Conservation (phyloP, 257 asterid genomes). For the Eustoma russellianum region DNA sequence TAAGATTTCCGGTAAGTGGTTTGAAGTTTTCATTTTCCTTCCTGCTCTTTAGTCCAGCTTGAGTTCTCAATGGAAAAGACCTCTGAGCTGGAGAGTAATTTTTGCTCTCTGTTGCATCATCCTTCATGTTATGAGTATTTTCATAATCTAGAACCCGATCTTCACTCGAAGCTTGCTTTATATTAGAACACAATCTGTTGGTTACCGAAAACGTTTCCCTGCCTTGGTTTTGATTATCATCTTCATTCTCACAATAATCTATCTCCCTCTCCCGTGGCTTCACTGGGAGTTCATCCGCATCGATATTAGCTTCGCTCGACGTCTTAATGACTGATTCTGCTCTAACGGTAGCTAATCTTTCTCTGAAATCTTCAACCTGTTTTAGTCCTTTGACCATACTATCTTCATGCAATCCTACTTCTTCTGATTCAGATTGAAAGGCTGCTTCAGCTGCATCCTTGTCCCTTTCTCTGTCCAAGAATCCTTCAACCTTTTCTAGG, state of each 20-base stretch:
- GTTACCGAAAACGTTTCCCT: not conserved
- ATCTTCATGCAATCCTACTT: not conserved
- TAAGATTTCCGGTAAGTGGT: not conserved
- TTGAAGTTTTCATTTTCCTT: constrained; percentile 4
- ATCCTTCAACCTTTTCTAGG: constrained; percentile 11
- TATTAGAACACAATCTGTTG: not conserved
- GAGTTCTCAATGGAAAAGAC: constrained; percentile 9
- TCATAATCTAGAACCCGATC: too few relatives aligned
- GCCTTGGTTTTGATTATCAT: constrained; percentile 17
- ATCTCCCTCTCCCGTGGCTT: constrained; percentile 10
- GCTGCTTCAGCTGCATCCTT: constrained; percentile 86
- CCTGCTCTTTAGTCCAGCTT: constrained; percentile 12
- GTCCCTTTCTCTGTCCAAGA: constrained; percentile 36
- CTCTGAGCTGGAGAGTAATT: constrained; percentile 8
- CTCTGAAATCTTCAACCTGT: constrained; percentile 9
- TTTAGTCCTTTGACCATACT: constrained; percentile 6
- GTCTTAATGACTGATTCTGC: constrained; percentile 30
- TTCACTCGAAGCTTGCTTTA: not conserved
- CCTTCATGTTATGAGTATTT: too few relatives aligned
- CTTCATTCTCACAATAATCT: constrained; percentile 35
- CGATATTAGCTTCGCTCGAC: constrained; percentile 5
- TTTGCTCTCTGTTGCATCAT: too few relatives aligned
- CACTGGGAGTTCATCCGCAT: constrained; percentile 14
- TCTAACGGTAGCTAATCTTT: constrained; percentile 39
- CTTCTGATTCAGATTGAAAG: constrained; percentile 37